Conservation (phyloP, 345 rosid species). For the Salix caprea region DNA sequence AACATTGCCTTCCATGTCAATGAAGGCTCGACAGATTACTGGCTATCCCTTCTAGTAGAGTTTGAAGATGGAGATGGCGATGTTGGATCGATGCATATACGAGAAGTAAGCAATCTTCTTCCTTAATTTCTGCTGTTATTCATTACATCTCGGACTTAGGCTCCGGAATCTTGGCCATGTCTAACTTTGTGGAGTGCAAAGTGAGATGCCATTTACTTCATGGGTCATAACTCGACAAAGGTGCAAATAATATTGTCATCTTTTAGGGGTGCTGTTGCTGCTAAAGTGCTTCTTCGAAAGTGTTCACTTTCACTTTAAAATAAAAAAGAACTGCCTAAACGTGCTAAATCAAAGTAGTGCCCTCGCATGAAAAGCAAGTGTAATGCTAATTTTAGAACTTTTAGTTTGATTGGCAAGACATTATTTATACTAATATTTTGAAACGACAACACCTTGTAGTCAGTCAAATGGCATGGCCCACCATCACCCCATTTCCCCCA, state of each 20-base stretch:
- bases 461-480: not conserved
- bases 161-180: not conserved
- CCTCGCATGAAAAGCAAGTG: not conserved
- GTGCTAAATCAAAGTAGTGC: slow-evolving; percentile 1
- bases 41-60: slow-evolving; percentile 90
- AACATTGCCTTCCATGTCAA: slow-evolving; percentile 84
- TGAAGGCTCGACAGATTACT: slow-evolving; percentile 76
- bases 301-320: slow-evolving; percentile 16
- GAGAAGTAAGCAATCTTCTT: slow-evolving; percentile 43
- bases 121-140: not conserved
- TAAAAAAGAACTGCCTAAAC: slow-evolving; percentile 16
- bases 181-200: not conserved
- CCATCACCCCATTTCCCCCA: not conserved
- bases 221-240: slow-evolving; percentile 3
- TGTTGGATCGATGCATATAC: slow-evolving; percentile 88
- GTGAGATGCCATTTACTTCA: not conserved
- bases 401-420: too few species aligned
- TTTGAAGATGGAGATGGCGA: slow-evolving; percentile 98
- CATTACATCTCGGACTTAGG: not conserved
- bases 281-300: slow-evolving; percentile 15
- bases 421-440: too few species aligned
- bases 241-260: not conserved
- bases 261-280: not conserved
- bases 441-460: not conserved
- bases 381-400: not conserved